phyloP scores from a whole-genome alignment of 1,284 basidiomycete species.

The Cryptococcus amylolentus region DNA sequence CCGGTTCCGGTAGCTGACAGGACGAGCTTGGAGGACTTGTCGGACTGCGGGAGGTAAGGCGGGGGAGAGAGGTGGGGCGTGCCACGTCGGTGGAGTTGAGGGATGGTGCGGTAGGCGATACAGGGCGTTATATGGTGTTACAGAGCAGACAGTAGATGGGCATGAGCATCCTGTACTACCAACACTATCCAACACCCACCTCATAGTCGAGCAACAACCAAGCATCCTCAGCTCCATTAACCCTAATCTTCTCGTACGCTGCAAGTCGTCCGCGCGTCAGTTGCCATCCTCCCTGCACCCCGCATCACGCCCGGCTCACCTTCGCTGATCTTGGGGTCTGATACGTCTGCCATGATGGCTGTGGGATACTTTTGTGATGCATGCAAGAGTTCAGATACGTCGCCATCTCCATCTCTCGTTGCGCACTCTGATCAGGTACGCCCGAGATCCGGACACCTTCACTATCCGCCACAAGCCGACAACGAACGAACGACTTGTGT shows the following conservation, averaged over 20 bases:
- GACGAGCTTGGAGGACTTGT: conserved; percentile 75
- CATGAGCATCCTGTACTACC: neutral
- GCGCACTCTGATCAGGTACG: no score
- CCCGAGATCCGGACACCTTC: no score
- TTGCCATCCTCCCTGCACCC: neutral
- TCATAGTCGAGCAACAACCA: conserved; percentile 85
- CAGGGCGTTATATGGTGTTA: neutral
- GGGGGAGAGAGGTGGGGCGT: neutral
- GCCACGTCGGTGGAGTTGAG: conserved; percentile 8
- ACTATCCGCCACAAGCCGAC: no score
- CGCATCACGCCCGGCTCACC: conserved; percentile 53
- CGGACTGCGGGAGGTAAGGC: conserved; percentile 55
- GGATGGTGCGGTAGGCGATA: neutral
- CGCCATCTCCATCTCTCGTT: no score
- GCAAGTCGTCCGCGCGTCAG: neutral
- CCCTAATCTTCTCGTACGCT: conserved; percentile 83
- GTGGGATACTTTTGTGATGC: neutral
- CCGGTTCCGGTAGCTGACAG: conserved; percentile 73
- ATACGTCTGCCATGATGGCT: conserved; percentile 71
- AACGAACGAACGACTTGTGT: no score
- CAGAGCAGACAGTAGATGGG: neutral
- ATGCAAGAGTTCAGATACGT: no score
- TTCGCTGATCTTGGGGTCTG: conserved; percentile 69
- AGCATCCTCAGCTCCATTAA: conserved; percentile 74
- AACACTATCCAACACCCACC: conserved; percentile 50